Conservation (phyloP, 192 early-diverging fungal species). For the Backusella circina region DNA sequence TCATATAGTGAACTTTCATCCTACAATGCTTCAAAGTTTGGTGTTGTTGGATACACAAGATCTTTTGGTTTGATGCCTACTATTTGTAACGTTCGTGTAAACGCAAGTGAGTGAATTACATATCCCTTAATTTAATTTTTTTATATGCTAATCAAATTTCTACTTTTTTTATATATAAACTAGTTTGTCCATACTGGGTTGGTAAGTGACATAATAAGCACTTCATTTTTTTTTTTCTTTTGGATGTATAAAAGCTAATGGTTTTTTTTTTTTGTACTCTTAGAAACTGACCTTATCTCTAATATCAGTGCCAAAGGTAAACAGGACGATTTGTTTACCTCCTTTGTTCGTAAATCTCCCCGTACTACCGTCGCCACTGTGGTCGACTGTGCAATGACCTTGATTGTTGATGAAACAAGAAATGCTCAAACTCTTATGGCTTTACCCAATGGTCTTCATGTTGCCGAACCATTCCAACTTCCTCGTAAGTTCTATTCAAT, state of each 20-base stretch:
- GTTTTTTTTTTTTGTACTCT: neutral
- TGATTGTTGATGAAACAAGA: conserved; percentile 19
- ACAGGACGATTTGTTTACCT: neutral
- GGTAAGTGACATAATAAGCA: neutral
- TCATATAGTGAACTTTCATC: neutral
- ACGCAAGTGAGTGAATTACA: conserved; percentile 20
- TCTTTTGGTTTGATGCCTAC: conserved; percentile 9
- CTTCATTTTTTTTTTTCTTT: too few species aligned
- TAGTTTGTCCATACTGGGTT: conserved; percentile 29
- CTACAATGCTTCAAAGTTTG: conserved; percentile 27
- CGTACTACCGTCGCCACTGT: conserved; percentile 13
- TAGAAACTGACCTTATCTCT: conserved; percentile 17
- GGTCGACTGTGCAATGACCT: conserved; percentile 21
- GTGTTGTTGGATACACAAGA: conserved; percentile 28
- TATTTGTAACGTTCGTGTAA: conserved; percentile 25
- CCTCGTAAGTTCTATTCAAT: neutral
- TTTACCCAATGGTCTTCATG: conserved; percentile 12
- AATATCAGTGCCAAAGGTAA: neutral
- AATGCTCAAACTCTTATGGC: conserved; percentile 15
- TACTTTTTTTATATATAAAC: neutral
- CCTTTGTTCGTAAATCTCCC: neutral
- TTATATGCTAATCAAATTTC: neutral
- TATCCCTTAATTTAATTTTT: neutral
- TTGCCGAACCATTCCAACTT: neutral
- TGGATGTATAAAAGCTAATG: neutral